Evolutionary conservation across 495 filamentous ascomycete genomes (phyloP), one percentile per base, ranked within the genome.

Genomic region (Cercophora scortea): DNA sequence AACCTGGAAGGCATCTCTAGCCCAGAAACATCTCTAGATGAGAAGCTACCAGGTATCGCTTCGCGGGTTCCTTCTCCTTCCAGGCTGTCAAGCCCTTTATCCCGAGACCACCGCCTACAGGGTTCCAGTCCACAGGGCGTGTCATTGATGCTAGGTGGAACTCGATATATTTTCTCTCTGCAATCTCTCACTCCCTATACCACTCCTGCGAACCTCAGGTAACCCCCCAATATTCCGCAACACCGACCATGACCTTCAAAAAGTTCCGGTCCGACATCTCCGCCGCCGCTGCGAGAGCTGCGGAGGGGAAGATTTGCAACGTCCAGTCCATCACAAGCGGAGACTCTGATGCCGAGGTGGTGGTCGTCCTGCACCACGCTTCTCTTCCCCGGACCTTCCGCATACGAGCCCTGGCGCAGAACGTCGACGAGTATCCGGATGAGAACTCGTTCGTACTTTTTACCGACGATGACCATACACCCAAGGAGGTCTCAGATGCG

Each of bases 351-450:
- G 57, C 63, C 33, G 55, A 71, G 42, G 17, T 71, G 16, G 55
- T 68, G 32, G 50, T 73, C 12, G 58, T 39, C 19, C 63, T 61
- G 35, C 50, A 49, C 8, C 54, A 62, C 52, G 19, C 49, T 4
- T 50, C 45, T n/a, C 47, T 67, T 9, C 42, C 51, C 1, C 39
- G 38, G 4, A 54, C 57, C 18, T 44, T 64, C 3, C 41, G 41
- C 6, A 62, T 73, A 16, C 58, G 53, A 2, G 54, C 48, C 1
- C n/a, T 58, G 5, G 53, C 42, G 18, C 44, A 56, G 25, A 83
- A 89, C 52, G 59, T 82, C 5, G 67, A 71, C 40, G 82, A 87
- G 8, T 91, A 91, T 55, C 87, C 86, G 2, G 69, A 65, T 17
- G 62, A 61, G 32, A 86, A 87, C 58, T 68, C 65, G 42, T 87